Evolutionary conservation across 2,329 filamentous ascomycete species (phyloP).

Genomic region (Penicillium aurantiogriseum): DNA sequence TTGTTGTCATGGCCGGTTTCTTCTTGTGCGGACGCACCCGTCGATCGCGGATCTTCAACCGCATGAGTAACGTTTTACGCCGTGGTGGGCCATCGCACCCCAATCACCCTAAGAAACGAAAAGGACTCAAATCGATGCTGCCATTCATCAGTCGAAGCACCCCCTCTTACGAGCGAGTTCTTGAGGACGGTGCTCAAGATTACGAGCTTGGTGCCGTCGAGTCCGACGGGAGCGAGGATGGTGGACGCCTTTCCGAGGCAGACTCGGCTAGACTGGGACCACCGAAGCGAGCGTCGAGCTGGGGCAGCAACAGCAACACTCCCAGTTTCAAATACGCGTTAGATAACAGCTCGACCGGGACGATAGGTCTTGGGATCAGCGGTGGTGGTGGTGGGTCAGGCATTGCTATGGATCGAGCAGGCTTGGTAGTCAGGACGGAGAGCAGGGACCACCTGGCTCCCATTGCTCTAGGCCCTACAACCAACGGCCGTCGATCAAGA

Average conservation of each 20-base stretch:
- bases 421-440: constrained; percentile 77
- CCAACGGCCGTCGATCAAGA: constrained; percentile 46
- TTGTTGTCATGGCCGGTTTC: constrained; percentile 67
- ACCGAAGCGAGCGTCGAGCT: constrained; percentile 45
- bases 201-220: constrained; percentile 74
- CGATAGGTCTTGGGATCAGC: constrained; percentile 39
- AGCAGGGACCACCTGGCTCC: constrained; percentile 74
- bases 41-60: constrained; percentile 60
- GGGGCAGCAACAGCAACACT: constrained; percentile 31
- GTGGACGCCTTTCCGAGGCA: constrained; percentile 61
- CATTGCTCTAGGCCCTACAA: constrained; percentile 51
- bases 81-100: constrained; percentile 33
- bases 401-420: constrained; percentile 60
- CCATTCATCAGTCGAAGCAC: constrained; percentile 36
- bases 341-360: constrained; percentile 42
- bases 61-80: constrained; percentile 44
- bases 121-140: constrained; percentile 62
- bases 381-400: constrained; percentile 22
- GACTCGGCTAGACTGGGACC: constrained; percentile 55
- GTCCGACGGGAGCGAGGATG: constrained; percentile 53
- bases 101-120: constrained; percentile 46
- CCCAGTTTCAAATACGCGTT: constrained; percentile 39
- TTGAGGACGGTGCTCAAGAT: constrained; percentile 73
- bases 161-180: constrained; percentile 73
- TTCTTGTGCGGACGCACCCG: constrained; percentile 78